These are phyloP conservation scores for Onygena corvina DNA, from an alignment of 2,329 filamentous ascomycete species.

Conservation along the genomic window DNA sequence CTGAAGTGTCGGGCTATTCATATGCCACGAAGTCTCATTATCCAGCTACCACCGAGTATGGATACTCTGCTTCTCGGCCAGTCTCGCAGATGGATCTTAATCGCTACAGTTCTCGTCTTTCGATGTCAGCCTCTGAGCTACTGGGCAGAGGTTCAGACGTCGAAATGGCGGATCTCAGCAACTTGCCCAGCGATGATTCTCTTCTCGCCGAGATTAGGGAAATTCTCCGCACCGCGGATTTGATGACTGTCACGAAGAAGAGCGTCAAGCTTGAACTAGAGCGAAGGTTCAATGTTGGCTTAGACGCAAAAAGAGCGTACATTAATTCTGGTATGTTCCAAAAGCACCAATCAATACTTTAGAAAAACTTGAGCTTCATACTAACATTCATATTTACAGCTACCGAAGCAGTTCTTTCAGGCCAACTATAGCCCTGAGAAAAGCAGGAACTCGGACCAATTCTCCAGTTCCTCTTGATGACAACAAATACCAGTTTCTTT, in stretches of 20 bases:
- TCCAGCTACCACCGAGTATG: conserved; percentile 58
- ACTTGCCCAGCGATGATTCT: conserved; percentile 76
- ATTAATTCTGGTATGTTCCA: conserved; percentile 72
- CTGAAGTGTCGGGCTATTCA: conserved; percentile 83
- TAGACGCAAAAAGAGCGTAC: conserved; percentile 82
- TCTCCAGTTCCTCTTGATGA: conserved; percentile 4
- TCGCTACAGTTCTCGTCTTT: conserved; percentile 55
- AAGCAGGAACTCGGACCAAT: conserved; percentile 1
- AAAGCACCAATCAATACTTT: neutral
- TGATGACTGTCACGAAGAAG: conserved; percentile 99
- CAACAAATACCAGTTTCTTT: neutral
- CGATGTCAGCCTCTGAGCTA: conserved; percentile 58
- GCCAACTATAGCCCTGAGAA: conserved; percentile 52
- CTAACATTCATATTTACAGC: conserved; percentile 33
- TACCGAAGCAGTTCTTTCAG: conserved; percentile 67
- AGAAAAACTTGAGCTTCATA: neutral
- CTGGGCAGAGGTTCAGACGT: conserved; percentile 47
- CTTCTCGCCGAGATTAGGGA: conserved; percentile 88
- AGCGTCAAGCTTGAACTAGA: conserved; percentile 90
- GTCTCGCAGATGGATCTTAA: conserved; percentile 47
- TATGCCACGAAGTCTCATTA: conserved; percentile 76
- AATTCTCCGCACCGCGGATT: conserved; percentile 77
- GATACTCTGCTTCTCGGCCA: conserved; percentile 49
- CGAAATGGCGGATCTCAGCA: conserved; percentile 61
- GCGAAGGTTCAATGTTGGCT: conserved; percentile 69